Percentiles rank a stretch among this genome's conserved stretches.
Conservation (phyloP, 176 grass and related monocot species). For the Stipa capillata region DNA sequence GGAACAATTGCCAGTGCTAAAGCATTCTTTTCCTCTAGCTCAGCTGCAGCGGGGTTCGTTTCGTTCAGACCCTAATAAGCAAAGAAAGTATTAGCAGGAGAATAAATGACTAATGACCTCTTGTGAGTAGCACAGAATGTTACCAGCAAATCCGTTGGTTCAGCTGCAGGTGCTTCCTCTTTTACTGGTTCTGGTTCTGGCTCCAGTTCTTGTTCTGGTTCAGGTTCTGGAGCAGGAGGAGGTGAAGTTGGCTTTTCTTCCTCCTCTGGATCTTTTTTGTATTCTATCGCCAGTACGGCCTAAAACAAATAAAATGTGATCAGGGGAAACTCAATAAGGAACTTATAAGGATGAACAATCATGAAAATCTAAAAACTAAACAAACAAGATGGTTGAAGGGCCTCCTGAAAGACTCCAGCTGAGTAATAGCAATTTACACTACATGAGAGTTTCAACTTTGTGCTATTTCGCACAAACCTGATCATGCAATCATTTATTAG, state of each 20-base stretch:
- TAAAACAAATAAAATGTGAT: constrained; percentile 20
- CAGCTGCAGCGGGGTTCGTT: constrained; percentile 36
- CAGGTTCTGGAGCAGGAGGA: constrained; percentile 28
- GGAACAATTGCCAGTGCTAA: constrained; percentile 94
- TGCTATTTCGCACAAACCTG: not conserved
- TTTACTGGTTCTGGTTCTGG: constrained; percentile 70
- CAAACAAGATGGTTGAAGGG: not conserved
- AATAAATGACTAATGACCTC: not conserved
- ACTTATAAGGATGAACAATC: not conserved
- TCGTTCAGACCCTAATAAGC: constrained; percentile 64
- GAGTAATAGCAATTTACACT: not conserved
- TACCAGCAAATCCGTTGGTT: constrained; percentile 92
- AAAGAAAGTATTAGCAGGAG: not conserved
- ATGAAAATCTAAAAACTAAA: not conserved
- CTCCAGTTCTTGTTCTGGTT: constrained; percentile 38
- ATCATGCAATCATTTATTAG: not conserved
- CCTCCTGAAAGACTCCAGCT: not conserved
- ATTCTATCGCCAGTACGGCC: constrained; percentile 78
- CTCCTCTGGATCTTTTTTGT: constrained; percentile 83
- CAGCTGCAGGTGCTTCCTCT: constrained; percentile 40
- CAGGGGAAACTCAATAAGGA: not conserved
- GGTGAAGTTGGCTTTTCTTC: constrained; percentile 51
- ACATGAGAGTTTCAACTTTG: not conserved
- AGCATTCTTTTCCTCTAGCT: constrained; percentile 84
- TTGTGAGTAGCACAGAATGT: not conserved